phyloP scores from a whole-genome alignment of 2,329 filamentous ascomycete species.

The Ceratocystis destructans region DNA sequence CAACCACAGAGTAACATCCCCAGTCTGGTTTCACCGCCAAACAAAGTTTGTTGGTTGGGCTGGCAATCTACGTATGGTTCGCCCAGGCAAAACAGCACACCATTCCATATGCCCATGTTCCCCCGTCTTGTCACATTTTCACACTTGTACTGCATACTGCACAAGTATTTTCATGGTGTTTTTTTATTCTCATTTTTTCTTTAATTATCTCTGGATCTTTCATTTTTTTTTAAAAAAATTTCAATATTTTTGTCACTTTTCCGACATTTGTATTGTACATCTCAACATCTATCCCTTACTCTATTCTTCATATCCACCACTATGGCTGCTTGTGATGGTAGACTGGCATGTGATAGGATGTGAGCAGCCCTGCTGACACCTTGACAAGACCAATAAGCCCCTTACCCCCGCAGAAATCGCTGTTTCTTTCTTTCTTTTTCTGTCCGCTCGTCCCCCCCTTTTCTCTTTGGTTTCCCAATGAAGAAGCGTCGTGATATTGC shows the following conservation, averaged over 20 bases:
- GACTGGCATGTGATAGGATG: neutral
- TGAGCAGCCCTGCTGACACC: neutral
- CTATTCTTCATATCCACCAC: no score
- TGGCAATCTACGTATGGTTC: neutral
- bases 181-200: no score
- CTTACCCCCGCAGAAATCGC: neutral
- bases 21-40: neutral
- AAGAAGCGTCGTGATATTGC: neutral
- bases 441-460: neutral
- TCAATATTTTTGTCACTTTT: no score
- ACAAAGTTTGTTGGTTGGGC: neutral
- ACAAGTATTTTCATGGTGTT: no score
- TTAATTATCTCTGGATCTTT: no score
- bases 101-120: no score
- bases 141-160: no score
- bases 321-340: neutral
- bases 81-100: no score
- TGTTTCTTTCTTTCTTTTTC: neutral
- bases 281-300: no score
- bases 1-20: neutral
- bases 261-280: no score
- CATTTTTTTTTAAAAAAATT: no score
- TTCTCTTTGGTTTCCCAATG: neutral
- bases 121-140: no score
- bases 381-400: neutral